Conservation (phyloP, 441 rosid species). For the Hura crepitans region DNA sequence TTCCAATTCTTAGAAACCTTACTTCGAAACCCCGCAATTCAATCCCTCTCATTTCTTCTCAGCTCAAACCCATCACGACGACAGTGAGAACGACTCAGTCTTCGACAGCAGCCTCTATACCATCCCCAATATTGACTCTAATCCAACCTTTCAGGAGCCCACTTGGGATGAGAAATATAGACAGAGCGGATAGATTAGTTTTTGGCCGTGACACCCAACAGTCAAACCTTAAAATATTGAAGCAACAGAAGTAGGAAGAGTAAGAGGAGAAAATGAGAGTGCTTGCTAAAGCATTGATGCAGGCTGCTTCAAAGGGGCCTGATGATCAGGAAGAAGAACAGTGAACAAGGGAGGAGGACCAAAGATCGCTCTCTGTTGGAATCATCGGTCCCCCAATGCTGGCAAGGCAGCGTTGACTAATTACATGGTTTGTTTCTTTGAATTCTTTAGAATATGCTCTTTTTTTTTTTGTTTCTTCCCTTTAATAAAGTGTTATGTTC, state of each 20-base stretch:
- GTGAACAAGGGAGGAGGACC: conserved; percentile 81
- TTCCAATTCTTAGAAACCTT: conserved; percentile 30
- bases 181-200: conserved; percentile 46
- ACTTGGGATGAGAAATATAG: conserved; percentile 70
- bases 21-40: conserved; percentile 20
- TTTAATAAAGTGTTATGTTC: background rate
- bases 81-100: conserved; percentile 44
- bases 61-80: conserved; percentile 48
- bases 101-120: conserved; percentile 61
- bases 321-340: conserved; percentile 67
- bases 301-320: conserved; percentile 60
- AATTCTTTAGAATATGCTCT: background rate
- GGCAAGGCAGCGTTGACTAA: conserved; percentile 88
- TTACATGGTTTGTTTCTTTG: conserved; percentile 49
- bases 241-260: conserved; percentile 36
- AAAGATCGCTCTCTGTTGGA: conserved; percentile 88
- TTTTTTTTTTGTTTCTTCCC: too few relatives aligned
- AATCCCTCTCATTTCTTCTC: conserved; percentile 43
- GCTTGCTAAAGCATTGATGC: conserved; percentile 69
- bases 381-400: conserved; percentile 91
- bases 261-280: conserved; percentile 48
- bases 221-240: conserved; percentile 22
- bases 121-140: conserved; percentile 24
- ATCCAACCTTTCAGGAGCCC: conserved; percentile 26
- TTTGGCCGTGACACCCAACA: conserved; percentile 43